These are phyloP conservation scores for Pseudophaeomoniella oleicola DNA, from an alignment of 2,329 filamentous ascomycete genomes.

Conservation along the genomic window DNA sequence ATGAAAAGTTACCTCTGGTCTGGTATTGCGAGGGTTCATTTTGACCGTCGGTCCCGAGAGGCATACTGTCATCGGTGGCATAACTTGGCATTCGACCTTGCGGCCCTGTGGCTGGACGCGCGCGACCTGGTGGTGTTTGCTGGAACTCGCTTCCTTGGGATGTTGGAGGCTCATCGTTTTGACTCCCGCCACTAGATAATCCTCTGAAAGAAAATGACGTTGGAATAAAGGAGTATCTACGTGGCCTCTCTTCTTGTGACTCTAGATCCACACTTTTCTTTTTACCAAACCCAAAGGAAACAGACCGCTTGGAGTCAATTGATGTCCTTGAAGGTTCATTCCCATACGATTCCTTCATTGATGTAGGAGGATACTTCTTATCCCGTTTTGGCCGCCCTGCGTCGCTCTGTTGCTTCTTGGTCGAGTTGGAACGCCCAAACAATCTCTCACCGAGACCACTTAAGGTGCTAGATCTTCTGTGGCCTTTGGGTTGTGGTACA, in stretches of 20 bases:
- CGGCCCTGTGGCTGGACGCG: constrained; percentile 5
- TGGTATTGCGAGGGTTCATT: constrained; percentile 6
- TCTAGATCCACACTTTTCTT: constrained; percentile 57
- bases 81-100: constrained; percentile 3
- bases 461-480: constrained; percentile 61
- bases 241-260: constrained; percentile 45
- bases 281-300: constrained; percentile 54
- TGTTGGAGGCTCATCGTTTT: constrained; percentile 19
- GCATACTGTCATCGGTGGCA: not conserved
- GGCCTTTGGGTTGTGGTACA: constrained; percentile 28
- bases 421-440: constrained; percentile 67
- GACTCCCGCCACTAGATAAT: constrained; percentile 42
- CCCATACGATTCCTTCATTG: constrained; percentile 63
- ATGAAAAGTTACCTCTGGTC: constrained; percentile 9
- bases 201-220: constrained; percentile 49
- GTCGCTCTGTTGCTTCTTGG: constrained; percentile 15
- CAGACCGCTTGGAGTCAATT: constrained; percentile 60
- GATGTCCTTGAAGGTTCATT: constrained; percentile 48
- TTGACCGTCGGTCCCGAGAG: constrained; percentile 7
- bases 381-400: constrained; percentile 30
- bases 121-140: constrained; percentile 3
- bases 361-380: constrained; percentile 76
- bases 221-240: constrained; percentile 59
- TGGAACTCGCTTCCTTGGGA: constrained; percentile 19
- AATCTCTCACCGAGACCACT: constrained; percentile 71